These are phyloP conservation scores for Dactylellina cionopaga DNA, from an alignment of 2,329 filamentous ascomycete genomes.

Conservation along the genomic window DNA sequence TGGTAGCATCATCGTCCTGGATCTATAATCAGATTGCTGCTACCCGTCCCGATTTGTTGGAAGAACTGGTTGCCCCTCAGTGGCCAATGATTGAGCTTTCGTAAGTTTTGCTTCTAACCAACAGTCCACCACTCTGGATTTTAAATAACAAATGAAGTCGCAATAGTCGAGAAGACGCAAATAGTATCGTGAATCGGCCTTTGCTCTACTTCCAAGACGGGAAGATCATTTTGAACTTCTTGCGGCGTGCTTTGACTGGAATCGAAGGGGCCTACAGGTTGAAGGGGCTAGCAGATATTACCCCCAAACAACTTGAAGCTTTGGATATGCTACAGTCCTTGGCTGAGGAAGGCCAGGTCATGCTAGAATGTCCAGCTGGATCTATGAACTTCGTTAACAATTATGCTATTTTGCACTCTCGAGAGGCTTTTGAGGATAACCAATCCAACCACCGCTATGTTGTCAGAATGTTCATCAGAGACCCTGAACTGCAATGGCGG, in stretches of 20 bases:
- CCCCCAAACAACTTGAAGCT: background rate
- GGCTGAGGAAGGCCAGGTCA: background rate
- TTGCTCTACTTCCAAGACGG: background rate
- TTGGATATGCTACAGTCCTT: background rate
- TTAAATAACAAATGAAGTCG: background rate
- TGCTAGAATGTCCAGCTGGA: background rate
- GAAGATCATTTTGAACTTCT: background rate
- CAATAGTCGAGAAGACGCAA: background rate
- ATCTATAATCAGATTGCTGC: background rate
- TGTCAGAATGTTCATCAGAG: background rate
- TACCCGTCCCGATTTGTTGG: background rate
- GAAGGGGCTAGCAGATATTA: background rate
- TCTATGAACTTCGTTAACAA: background rate
- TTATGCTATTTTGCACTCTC: background rate
- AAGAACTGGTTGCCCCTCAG: background rate
- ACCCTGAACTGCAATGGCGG: background rate
- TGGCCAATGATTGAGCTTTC: background rate
- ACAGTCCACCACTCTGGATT: background rate
- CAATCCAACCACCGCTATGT: background rate
- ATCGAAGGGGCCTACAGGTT: background rate
- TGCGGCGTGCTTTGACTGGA: background rate
- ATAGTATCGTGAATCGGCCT: background rate
- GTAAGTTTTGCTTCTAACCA: background rate
- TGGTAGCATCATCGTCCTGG: background rate
- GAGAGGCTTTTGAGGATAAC: background rate